Evolutionary conservation across 2,329 filamentous ascomycete species (phyloP), one percentile per base, ranked within the genome.

Genomic region (Daldinia sp.): DNA sequence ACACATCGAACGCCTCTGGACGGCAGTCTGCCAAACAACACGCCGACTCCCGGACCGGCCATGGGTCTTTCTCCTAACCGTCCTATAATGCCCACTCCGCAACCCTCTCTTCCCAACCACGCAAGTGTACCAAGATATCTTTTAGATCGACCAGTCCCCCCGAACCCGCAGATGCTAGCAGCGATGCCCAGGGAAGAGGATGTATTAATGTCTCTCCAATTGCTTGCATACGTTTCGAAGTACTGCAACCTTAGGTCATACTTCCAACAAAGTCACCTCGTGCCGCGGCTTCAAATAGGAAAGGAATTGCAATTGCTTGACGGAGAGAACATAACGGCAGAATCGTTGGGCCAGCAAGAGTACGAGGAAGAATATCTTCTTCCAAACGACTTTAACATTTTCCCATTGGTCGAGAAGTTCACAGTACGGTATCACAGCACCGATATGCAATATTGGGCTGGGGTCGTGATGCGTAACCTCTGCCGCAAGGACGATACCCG

Each of bases 371-470:
- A 99, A 79, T 98, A 97, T 78, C 83, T 97, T 28, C 86, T 97
- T 6, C 92, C 94, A 13, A 95, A 98, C 77, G 93, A 98, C 79
- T 95, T 97, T 82, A 99, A 99, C 81, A 97, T 99, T 73, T 99
- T 99, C 82, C 96, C 96, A 2, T 85, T 99, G 39, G 96, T 99
- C 54, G 96, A 99, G 81, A 98, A 98, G 80, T 99, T 98, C 79
- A 99, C 96, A 4, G 93, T 98, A 33, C 90, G 96, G 72, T 94
- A 98, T 78, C 93, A 98, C 81, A 94, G 93, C 72, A 93, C 93
- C 67, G 94, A 98, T 78, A 99, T 99, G 96, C 95, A 98, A 80
- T 99, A 99, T 83, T 99, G 96, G 96, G 96, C 96, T 18, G 96
- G 95, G 69, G 96, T 99, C 15, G 96, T 99, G 51, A 99, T 99